These are phyloP conservation scores for Phytophthora crassamura DNA, from an alignment of 352 stramenopile species.

Conservation along the genomic window DNA sequence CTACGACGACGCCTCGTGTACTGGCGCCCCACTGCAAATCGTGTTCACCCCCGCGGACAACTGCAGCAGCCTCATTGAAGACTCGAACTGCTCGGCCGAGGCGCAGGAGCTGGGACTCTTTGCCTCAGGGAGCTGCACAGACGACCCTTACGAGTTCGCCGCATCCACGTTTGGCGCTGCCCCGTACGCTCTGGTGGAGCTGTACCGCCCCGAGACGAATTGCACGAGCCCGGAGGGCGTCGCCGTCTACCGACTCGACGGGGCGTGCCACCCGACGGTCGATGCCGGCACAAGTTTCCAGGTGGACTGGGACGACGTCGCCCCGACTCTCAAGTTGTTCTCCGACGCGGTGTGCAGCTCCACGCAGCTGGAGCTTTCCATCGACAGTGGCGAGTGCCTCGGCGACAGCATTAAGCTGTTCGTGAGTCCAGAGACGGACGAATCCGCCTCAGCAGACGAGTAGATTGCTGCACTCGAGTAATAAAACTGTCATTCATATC, in stretches of 20 bases:
- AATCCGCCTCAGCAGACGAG: neutral
- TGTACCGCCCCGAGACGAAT: slow-evolving; percentile 16
- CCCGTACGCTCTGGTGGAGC: slow-evolving; percentile 27
- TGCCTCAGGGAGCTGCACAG: slow-evolving; percentile 26
- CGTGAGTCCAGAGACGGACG: slow-evolving; percentile 1
- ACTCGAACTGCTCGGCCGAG: slow-evolving; percentile 19
- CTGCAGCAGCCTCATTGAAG: slow-evolving; percentile 10
- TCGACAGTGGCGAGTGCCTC: slow-evolving; percentile 21
- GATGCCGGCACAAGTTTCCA: slow-evolving; percentile 30
- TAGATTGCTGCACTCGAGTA: neutral
- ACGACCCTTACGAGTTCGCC: slow-evolving; percentile 18
- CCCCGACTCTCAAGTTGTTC: slow-evolving; percentile 27
- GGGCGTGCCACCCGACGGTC: slow-evolving; percentile 28
- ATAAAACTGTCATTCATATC: neutral
- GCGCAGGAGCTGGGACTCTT: slow-evolving; percentile 24
- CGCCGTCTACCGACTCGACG: slow-evolving; percentile 32
- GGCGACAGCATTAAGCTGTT: slow-evolving; percentile 28
- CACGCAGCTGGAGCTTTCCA: slow-evolving; percentile 6
- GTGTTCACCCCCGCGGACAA: slow-evolving; percentile 22
- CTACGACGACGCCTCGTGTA: slow-evolving; percentile 27
- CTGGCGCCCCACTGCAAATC: slow-evolving; percentile 24
- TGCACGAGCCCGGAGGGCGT: slow-evolving; percentile 27
- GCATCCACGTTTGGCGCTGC: slow-evolving; percentile 8
- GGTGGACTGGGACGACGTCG: slow-evolving; percentile 12
- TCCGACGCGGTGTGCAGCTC: slow-evolving; percentile 22